phyloP scores from a whole-genome alignment of 352 stramenopile species.

The Phytophthora crassamura region DNA sequence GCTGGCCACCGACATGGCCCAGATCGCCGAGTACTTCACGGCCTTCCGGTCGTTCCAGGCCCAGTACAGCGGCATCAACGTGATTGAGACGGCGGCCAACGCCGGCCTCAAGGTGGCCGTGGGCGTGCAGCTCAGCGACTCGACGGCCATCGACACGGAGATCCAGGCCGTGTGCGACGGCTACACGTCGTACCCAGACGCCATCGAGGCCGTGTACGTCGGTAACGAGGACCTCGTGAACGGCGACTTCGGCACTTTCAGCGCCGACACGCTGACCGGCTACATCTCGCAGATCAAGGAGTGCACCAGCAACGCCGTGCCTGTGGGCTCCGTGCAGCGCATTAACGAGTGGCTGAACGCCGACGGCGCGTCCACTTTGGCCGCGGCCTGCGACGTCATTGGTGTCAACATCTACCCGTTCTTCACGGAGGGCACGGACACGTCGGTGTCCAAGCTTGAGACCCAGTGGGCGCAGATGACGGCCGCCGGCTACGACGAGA shows the following conservation, averaged over 20 bases:
- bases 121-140: conserved; percentile 67
- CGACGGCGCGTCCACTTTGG: conserved; percentile 41
- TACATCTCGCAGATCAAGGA: conserved; percentile 63
- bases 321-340: conserved; percentile 67
- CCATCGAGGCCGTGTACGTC: conserved; percentile 70
- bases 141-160: conserved; percentile 43
- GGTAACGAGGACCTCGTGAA: conserved; percentile 78
- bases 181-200: conserved; percentile 44
- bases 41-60: conserved; percentile 74
- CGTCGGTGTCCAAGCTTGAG: conserved; percentile 58
- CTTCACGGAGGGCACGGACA: conserved; percentile 57
- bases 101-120: conserved; percentile 70
- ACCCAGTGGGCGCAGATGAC: conserved; percentile 51
- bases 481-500: conserved; percentile 42
- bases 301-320: conserved; percentile 45
- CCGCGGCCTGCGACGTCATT: conserved; percentile 24
- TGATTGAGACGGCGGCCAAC: conserved; percentile 48
- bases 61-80: conserved; percentile 61
- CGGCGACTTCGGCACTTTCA: conserved; percentile 46
- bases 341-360: conserved; percentile 68
- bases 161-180: conserved; percentile 64
- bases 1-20: conserved; percentile 45
- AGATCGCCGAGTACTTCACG: conserved; percentile 57
- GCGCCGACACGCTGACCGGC: conserved; percentile 40
- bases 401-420: conserved; percentile 87